Conservation (phyloP, 805 yeast species). For the Torulaspora indica region DNA sequence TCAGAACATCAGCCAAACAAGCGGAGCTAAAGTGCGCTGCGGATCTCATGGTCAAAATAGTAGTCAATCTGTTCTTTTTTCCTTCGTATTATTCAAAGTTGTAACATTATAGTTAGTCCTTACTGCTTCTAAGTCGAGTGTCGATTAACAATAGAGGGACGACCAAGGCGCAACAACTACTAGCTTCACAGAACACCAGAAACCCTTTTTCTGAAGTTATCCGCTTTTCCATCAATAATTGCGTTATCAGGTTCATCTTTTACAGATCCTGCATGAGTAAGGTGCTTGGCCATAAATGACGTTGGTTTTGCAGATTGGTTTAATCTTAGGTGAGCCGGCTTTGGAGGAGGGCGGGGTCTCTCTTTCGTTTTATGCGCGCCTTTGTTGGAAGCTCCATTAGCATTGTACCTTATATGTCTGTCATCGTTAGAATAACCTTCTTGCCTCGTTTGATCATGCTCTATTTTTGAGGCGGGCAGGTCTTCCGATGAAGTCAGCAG, state of each 20-base stretch:
- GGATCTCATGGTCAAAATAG: too few relatives aligned
- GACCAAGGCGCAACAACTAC: too few relatives aligned
- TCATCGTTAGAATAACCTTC: neutral
- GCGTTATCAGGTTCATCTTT: slow-evolving; percentile 20
- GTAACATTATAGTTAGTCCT: neutral
- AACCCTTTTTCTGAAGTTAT: slow-evolving; percentile 50
- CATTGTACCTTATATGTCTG: neutral
- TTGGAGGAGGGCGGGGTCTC: slow-evolving; percentile 48
- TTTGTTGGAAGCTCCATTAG: neutral
- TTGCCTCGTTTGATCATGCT: neutral
- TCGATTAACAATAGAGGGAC: too few relatives aligned
- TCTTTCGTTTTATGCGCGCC: neutral
- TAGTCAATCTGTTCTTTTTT: too few relatives aligned
- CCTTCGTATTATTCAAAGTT: neutral
- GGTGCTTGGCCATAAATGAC: slow-evolving; percentile 27
- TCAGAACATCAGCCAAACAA: neutral
- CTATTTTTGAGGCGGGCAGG: neutral
- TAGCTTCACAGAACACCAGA: slow-evolving; percentile 50
- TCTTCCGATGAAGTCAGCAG: slow-evolving; percentile 37
- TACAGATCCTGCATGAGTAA: neutral
- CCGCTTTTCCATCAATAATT: slow-evolving; percentile 45
- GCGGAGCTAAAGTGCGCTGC: too few relatives aligned
- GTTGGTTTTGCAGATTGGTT: slow-evolving; percentile 47
- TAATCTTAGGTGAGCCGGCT: slow-evolving; percentile 42
- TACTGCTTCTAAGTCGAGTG: neutral